Base-by-base conservation (phyloP, 192 early-diverging fungal genomes). In the Coemansia sp. region DNA sequence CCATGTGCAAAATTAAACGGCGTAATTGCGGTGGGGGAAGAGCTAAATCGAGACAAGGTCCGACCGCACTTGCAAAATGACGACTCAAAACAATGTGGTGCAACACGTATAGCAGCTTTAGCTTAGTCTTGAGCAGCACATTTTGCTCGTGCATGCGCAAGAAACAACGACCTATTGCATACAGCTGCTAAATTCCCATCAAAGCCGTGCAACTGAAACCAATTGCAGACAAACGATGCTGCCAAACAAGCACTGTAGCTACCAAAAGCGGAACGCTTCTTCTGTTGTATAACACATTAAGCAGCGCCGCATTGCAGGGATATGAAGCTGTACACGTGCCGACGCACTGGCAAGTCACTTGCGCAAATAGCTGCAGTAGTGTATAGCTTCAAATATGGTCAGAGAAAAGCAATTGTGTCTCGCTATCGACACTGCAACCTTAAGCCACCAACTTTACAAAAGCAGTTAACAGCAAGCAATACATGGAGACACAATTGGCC, bases 391-490 rank as follows among this genome's bases (percentile, higher is more conserved):
- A 38, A 56, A 37, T 12, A 57, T 41, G 12, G n/a, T 23, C 35
- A 1, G 43, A 24, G 37, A 19, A 5, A 13, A 37, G 23, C 48
- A 51, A 37, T 56, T 56, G 47, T 51, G 59, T 14, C 20, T 47
- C 24, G 29, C 7, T 27, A 43, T 60, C 18, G 47, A 35, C 41
- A 32, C n/a, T 26, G 32, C 56, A 18, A 37, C 56, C 50, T 61
- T 61, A 51, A 61, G 59, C 59, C 59, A 61, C 59, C 59, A 9
- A 1, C 24, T 24, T 50, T 61, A 24, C 27, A 61, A 22, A 61
- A 47, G 13, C 19, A 4, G 8, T 49, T 4, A 16, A 49, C 19
- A 19, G 48, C 48, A 49, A 49, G 8, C 48, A 18, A 19, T 20
- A 6, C 48, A n/a, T 19, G 19, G 16, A 45, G 41, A 20, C 20